Evolutionary conservation across 352 stramenopile species (phyloP), one percentile per base, ranked within the genome.

Genomic region (Pythium biforme): DNA sequence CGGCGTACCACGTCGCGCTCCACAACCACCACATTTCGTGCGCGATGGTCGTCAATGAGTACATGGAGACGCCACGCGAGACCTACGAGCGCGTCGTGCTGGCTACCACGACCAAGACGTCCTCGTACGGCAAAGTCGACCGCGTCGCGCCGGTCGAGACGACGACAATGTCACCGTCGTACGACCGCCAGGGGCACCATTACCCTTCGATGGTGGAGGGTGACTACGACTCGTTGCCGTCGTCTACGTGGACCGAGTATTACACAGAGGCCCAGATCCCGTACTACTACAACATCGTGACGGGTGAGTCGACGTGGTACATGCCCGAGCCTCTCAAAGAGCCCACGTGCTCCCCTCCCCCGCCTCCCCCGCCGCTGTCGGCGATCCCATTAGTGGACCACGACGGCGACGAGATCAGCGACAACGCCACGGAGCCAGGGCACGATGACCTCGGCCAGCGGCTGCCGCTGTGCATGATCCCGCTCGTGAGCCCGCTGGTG

Each of bases 211-310:
- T n/a, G n/a, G n/a, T n/a, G n/a, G n/a, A n/a, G n/a, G n/a, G n/a
- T n/a, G n/a, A 34, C 31, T 37, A 37, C 31, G 31, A 11, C 31
- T 37, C 20, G 3, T n/a, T 51, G n/a, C 12, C n/a, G 4, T 6
- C 46, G 15, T 20, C 37, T 19, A 37, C 33, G 40, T 92, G 82
- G 82, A 50, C 77, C 0, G 69, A 86, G 66, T 76, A 57, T 20
- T 55, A 59, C 20, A 89, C 78, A 1, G 76, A 83, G 15, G 79
- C 89, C 37, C 73, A 79, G 22, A 64, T 83, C 47, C 56, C 69
- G n/a, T 92, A 88, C 51, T 90, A 74, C 59, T 92, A 89, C 70
- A 90, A 92, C 72, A 48, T 51, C 0, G 19, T 59, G 31, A 89
- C 76, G 0, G 71, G 72, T 12, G 72, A 75, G 17, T 89, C 83